Percentiles rank a stretch among this genome's conserved stretches.
phyloP scores from a whole-genome alignment of 2,329 filamentous ascomycete genomes.

The Colletotrichum tanaceti region DNA sequence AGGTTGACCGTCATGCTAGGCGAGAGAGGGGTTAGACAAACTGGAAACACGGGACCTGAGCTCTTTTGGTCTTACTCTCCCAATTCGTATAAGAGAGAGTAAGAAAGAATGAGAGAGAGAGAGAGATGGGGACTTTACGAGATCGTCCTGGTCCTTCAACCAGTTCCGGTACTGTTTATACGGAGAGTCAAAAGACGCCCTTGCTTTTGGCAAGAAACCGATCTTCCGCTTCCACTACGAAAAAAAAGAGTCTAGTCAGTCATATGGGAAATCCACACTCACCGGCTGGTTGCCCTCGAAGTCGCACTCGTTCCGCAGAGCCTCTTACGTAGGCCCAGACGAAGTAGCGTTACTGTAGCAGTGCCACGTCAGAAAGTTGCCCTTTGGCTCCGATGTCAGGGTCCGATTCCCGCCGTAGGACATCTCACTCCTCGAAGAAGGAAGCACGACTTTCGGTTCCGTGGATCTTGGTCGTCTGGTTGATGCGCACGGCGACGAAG shows the following conservation, averaged over 20 bases:
- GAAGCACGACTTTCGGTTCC: slow-evolving; percentile 32
- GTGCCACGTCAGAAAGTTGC: slow-evolving; percentile 41
- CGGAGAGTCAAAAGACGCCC: too few species aligned
- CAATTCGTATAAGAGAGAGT: too few species aligned
- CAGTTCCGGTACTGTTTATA: slow-evolving; percentile 55
- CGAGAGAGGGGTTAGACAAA: slow-evolving; percentile 50
- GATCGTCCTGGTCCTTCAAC: slow-evolving; percentile 46
- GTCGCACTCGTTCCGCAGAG: slow-evolving; percentile 40
- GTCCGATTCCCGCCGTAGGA: too few species aligned
- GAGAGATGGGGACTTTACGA: slow-evolving; percentile 46
- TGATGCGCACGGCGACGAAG: slow-evolving; percentile 42
- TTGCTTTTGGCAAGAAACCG: too few species aligned
- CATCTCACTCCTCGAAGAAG: fast-evolving
- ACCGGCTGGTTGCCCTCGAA: slow-evolving; percentile 40
- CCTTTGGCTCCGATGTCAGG: neutral
- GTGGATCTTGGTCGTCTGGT: slow-evolving; percentile 33
- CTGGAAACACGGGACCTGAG: too few species aligned
- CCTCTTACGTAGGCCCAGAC: slow-evolving; percentile 39
- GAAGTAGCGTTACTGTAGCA: too few species aligned
- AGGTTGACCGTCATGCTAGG: slow-evolving; percentile 51
- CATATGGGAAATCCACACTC: neutral
- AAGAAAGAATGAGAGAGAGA: too few species aligned
- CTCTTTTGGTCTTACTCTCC: too few species aligned
- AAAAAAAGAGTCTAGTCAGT: too few species aligned
- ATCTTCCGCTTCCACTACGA: slow-evolving; percentile 5